A percentile compares a stretch with the other conserved stretches of the same genome.
Conservation (phyloP, 768 basidiomycete genomes). For the Pleurotus djamor region DNA sequence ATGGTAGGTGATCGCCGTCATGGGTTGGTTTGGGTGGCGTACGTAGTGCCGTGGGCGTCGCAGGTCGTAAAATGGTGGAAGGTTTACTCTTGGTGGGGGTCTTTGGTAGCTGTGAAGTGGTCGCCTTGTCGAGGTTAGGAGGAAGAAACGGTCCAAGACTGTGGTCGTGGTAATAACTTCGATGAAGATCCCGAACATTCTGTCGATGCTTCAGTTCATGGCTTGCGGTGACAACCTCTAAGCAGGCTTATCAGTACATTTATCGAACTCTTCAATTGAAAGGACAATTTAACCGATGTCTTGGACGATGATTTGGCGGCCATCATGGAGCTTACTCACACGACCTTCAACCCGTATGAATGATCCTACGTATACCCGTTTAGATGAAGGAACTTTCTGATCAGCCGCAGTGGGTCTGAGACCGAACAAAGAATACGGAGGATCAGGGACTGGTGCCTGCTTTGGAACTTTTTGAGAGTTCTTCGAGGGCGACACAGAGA, state of each 20-base stretch:
- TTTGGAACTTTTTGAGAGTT: background rate
- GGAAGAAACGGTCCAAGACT: conserved; percentile 38
- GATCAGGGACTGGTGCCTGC: background rate
- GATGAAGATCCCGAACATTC: conserved; percentile 50
- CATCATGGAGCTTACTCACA: conserved; percentile 35
- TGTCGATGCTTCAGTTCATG: conserved; percentile 63
- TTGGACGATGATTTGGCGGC: conserved; percentile 44
- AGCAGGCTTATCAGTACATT: background rate
- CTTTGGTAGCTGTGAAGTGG: conserved; percentile 9
- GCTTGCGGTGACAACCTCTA: conserved; percentile 33
- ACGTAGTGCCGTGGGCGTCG: background rate
- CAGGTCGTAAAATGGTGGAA: background rate
- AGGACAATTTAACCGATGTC: conserved; percentile 39
- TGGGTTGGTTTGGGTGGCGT: background rate
- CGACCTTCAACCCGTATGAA: conserved; percentile 46
- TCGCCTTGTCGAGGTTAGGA: conserved; percentile 27
- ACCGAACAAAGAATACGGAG: background rate
- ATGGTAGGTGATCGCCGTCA: background rate
- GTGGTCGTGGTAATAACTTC: background rate
- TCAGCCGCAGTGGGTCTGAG: background rate
- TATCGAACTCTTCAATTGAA: background rate
- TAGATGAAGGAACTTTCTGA: conserved; percentile 20
- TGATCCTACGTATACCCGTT: conserved; percentile 34
- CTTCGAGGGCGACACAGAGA: background rate
- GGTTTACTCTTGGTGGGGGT: conserved; percentile 8